Base-by-base conservation (phyloP, 345 rosid genomes). In the Citrus hindsii region DNA sequence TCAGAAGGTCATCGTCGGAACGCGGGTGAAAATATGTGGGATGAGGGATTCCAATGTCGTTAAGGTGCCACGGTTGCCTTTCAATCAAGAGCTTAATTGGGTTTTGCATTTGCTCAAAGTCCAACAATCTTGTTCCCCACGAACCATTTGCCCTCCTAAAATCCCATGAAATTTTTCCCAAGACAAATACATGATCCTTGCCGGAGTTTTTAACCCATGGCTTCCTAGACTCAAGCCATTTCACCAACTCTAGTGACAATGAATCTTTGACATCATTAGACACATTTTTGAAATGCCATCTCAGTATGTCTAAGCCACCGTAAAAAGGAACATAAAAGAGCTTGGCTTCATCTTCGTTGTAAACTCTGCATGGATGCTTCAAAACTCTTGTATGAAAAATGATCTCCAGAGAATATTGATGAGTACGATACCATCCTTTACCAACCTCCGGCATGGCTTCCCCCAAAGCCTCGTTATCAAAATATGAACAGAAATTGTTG, bases 241-340 rank as follows among this genome's bases (percentile, higher is more conserved):
- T 90, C 27, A 93, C 67, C 28, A 92, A 85, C 63, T 95, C 97
- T 9, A 86, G 18, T 0, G 83, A 76, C 79, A 92, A 75, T 12
- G 77, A 75, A 75, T 93, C 95, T 68, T 92, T 93, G 30, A 90
- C 90, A 69, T 92, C 97, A 30, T 71, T 79, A 10, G 97, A 87
- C 22, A 92, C 95, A 69, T 92, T 95, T 82, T 83, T 93, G 89
- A 95, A 93, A 82, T 95, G 98, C 98, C 98, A 95, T 81, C 97
- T 83, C 76, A 93, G 75, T 77, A 95, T 86, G 84, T 93, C 97
- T 0, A 95, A 68, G 38, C 99, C 96, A 0, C 96, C 97, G 67
- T 87, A 93, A 55, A 83, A 95, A 5, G 96, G 98, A 8, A 95
- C 98, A 76, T 92, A 93, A 67, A 90, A 95, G 55, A 95, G 89